Evolutionary conservation across 108 stramenopile genomes (phyloP).

Genomic region (Thalassiosira profunda): DNA sequence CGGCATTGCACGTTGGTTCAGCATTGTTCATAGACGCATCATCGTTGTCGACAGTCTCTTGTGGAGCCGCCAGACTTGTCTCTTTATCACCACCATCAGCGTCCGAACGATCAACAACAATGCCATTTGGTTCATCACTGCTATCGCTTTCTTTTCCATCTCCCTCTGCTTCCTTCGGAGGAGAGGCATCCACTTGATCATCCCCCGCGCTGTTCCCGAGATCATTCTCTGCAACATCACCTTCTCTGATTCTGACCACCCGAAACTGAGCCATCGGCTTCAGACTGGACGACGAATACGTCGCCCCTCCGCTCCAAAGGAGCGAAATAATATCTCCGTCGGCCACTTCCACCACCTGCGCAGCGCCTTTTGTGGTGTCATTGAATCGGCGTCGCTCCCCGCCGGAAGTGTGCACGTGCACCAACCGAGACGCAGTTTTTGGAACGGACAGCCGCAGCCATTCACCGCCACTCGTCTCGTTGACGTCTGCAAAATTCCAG

Average conservation of each 20-base stretch:
- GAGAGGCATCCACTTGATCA: background rate
- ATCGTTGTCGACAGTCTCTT: too few relatives aligned
- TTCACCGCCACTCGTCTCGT: background rate
- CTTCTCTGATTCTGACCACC: background rate
- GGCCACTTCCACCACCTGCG: background rate
- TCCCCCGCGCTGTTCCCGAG: background rate
- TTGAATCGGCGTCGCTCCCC: background rate
- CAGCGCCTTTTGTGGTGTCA: background rate
- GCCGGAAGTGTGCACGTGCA: slow-evolving; percentile 1
- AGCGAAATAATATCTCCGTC: slow-evolving; percentile 21
- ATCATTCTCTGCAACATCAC: too few relatives aligned
- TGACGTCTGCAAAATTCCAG: slow-evolving; percentile 7
- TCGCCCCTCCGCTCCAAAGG: background rate
- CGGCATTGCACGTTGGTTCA: too few relatives aligned
- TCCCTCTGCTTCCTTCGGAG: background rate
- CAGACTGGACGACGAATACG: background rate
- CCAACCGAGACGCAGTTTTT: slow-evolving; percentile 1
- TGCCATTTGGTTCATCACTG: background rate
- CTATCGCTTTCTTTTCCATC: background rate
- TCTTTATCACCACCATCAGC: background rate
- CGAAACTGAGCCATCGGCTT: slow-evolving; percentile 25
- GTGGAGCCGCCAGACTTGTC: too few relatives aligned
- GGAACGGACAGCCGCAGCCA: background rate
- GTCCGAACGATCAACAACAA: background rate
- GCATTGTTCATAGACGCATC: too few relatives aligned